Percentiles rank a stretch among this genome's conserved stretches.
Conservation (phyloP, 176 grass and related monocot species). For the Tuctoria greenei region DNA sequence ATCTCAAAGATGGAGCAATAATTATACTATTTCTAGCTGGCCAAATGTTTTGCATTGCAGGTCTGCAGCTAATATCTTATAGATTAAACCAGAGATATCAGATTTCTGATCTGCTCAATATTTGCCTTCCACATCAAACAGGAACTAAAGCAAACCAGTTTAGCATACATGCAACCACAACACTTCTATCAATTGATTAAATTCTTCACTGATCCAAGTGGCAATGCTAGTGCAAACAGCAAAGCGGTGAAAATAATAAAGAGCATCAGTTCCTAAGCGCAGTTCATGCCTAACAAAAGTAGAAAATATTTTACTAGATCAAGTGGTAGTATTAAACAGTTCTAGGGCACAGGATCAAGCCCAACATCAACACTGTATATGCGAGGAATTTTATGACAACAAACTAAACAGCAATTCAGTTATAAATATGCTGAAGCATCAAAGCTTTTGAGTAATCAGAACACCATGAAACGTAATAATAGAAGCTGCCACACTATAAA, state of each 20-base stretch:
- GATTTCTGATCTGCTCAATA: background rate
- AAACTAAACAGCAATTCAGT: background rate
- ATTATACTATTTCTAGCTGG: background rate
- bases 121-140: background rate
- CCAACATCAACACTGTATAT: background rate
- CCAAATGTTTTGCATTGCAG: background rate
- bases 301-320: background rate
- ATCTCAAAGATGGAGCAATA: background rate
- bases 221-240: background rate
- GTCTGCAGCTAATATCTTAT: background rate
- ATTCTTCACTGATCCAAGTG: background rate
- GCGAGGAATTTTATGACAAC: background rate
- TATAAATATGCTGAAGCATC: background rate
- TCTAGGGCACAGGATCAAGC: background rate
- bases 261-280: background rate
- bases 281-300: no score
- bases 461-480: background rate
- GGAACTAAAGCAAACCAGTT: background rate
- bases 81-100: background rate
- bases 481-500: background rate
- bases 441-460: background rate
- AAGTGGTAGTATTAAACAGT: background rate
- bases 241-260: background rate
- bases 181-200: background rate
- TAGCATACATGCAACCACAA: background rate